phyloP scores from a whole-genome alignment of 805 yeast species.

The Candida ascalaphidarum region DNA sequence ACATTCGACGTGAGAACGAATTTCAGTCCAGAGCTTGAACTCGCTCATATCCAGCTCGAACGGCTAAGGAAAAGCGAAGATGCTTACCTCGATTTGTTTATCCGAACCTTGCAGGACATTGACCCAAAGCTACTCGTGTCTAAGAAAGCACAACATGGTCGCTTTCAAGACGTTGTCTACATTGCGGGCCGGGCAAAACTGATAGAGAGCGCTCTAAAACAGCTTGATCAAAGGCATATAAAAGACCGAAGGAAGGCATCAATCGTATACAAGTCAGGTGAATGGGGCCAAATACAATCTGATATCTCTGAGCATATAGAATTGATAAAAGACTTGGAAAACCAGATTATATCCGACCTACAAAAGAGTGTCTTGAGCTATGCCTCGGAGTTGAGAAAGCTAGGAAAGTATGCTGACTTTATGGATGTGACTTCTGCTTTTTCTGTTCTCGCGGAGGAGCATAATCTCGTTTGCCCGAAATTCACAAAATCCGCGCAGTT shows the following conservation, averaged over 20 bases:
- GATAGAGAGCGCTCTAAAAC: conserved; percentile 10
- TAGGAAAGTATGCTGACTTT: conserved; percentile 48
- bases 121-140: conserved; percentile 22
- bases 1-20: conserved; percentile 26
- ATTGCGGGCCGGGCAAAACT: conserved; percentile 32
- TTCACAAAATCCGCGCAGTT: conserved; percentile 43
- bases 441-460: conserved; percentile 63
- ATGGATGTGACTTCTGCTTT: conserved; percentile 71
- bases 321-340: conserved; percentile 49
- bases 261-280: conserved; percentile 35
- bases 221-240: conserved; percentile 11
- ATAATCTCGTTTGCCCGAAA: conserved; percentile 56
- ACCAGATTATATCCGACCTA: conserved; percentile 39
- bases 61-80: conserved; percentile 17
- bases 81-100: conserved; percentile 11
- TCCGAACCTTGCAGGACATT: conserved; percentile 9
- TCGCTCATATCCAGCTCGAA: conserved; percentile 25
- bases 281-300: conserved; percentile 50
- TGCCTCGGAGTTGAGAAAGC: conserved; percentile 40
- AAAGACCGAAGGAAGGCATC: conserved; percentile 31
- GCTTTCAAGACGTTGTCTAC: conserved; percentile 36
- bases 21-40: conserved; percentile 18
- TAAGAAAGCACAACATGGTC: conserved; percentile 19
- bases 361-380: conserved; percentile 37
- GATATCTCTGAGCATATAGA: conserved; percentile 36